Evolutionary conservation across 306 rosid species (phyloP).

Genomic region (Corylus heterophylla): DNA sequence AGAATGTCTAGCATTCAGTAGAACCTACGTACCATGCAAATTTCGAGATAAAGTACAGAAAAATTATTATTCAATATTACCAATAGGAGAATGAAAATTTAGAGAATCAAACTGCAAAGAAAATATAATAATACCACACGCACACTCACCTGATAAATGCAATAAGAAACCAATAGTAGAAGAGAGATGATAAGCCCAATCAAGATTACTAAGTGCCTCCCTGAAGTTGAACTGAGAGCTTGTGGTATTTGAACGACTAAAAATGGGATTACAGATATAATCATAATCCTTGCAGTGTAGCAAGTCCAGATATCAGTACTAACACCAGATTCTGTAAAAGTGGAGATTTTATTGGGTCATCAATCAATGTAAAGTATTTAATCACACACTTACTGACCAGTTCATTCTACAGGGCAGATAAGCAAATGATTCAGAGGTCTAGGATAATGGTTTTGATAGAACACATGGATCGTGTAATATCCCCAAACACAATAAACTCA

Average conservation of each 20-base stretch:
- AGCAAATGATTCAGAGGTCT: background rate
- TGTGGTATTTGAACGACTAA: constrained; percentile 87
- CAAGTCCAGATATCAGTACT: constrained; percentile 95
- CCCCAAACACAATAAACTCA: no score
- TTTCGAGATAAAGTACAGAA: background rate
- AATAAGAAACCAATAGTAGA: constrained; percentile 52
- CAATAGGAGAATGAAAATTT: background rate
- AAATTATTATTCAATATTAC: background rate
- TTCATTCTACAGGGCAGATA: background rate
- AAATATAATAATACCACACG: constrained; percentile 9
- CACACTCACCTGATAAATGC: constrained; percentile 73
- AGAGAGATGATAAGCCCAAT: constrained; percentile 68
- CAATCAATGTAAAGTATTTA: constrained; percentile 1
- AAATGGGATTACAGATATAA: constrained; percentile 74
- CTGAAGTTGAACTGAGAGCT: constrained; percentile 63
- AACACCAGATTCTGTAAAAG: constrained; percentile 83
- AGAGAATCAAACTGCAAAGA: background rate
- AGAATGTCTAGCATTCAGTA: background rate
- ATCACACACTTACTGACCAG: constrained; percentile 13
- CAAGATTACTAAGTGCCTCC: constrained; percentile 73
- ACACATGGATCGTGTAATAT: no score
- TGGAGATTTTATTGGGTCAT: constrained; percentile 17
- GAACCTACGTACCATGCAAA: background rate
- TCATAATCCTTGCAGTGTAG: constrained; percentile 84
- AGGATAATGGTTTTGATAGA: background rate